These are phyloP conservation scores for Acanthamoeba lenticulata DNA, from an alignment of 208 protist species.

Conservation along the genomic window DNA sequence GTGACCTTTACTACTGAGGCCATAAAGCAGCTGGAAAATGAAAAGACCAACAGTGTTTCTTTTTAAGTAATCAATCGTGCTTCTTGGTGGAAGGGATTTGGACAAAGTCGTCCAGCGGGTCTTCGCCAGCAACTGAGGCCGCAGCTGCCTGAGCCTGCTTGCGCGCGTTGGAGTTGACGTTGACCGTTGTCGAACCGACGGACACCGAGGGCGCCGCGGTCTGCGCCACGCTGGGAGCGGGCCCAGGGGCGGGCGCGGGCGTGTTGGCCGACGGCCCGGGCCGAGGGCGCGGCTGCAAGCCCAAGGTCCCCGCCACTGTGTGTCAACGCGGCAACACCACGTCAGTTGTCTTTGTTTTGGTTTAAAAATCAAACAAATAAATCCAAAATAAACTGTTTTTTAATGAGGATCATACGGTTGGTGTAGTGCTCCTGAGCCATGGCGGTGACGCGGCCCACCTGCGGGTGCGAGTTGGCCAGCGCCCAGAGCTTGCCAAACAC, in stretches of 20 bases:
- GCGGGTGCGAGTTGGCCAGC: neutral
- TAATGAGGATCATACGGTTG: neutral
- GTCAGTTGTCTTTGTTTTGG: neutral
- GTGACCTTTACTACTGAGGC: too few relatives aligned
- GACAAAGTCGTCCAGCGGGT: neutral
- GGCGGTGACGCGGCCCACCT: neutral
- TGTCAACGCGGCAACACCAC: neutral
- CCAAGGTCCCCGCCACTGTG: neutral
- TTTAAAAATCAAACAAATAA: too few relatives aligned
- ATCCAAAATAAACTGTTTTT: too few relatives aligned
- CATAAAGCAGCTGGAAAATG: too few relatives aligned
- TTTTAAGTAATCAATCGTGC: too few relatives aligned
- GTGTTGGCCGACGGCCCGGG: neutral
- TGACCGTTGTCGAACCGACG: neutral
- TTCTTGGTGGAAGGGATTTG: neutral
- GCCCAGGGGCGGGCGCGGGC: neutral
- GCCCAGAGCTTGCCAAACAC: constrained; percentile 21
- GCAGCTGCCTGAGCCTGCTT: neutral
- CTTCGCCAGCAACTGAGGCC: neutral
- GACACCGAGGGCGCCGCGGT: neutral
- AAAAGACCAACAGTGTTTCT: too few relatives aligned
- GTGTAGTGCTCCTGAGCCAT: neutral
- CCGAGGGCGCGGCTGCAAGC: neutral
- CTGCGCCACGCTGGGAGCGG: neutral
- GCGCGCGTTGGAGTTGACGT: neutral